These are phyloP conservation scores for Leccinellum albellum DNA, from an alignment of 768 basidiomycete species.

Conservation along the genomic window DNA sequence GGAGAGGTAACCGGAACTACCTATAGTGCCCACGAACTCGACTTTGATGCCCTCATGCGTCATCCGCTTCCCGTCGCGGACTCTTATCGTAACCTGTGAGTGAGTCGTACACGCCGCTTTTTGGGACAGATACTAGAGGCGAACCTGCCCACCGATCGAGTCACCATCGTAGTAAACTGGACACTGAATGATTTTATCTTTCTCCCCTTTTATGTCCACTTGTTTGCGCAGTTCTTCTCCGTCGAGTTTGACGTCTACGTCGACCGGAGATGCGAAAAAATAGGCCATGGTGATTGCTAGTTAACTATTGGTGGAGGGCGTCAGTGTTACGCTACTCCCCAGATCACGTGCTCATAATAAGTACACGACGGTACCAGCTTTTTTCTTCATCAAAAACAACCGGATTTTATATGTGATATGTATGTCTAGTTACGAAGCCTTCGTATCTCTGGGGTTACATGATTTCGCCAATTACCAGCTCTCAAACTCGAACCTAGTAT, in stretches of 20 bases:
- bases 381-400: no score
- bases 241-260: conserved; percentile 85
- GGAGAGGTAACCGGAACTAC: conserved; percentile 41
- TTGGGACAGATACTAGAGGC: conserved; percentile 8
- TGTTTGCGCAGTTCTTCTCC: conserved; percentile 86
- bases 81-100: conserved; percentile 73
- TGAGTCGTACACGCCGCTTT: background rate
- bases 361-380: no score
- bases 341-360: conserved; percentile 15
- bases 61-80: conserved; percentile 92
- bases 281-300: conserved; percentile 50
- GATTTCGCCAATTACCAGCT: conserved; percentile 35
- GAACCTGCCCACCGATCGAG: conserved; percentile 81
- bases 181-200: conserved; percentile 79
- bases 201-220: conserved; percentile 86
- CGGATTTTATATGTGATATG: no score
- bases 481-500: conserved; percentile 65
- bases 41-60: conserved; percentile 97
- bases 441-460: background rate
- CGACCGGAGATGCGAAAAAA: conserved; percentile 89
- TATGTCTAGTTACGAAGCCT: background rate
- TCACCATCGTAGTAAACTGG: conserved; percentile 97
- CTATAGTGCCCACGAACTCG: conserved; percentile 95
- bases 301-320: conserved; percentile 1
- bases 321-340: no score